Base-by-base conservation (phyloP, 1,139 yeast species). In the Blastobotrys serpentis region DNA sequence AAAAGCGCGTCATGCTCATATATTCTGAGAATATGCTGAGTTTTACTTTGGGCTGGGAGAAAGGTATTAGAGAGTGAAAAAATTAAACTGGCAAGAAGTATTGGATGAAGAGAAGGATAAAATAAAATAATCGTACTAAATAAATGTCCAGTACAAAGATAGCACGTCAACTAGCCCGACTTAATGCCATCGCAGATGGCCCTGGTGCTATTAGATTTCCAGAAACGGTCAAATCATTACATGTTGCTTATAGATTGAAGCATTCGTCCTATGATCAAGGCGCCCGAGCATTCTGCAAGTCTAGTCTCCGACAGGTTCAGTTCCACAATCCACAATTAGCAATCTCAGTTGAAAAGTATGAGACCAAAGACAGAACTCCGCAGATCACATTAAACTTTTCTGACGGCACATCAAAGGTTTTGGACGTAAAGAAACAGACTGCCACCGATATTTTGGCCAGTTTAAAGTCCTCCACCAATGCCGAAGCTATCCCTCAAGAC, bases 281-380 rank as follows among this genome's bases (percentile, higher is more conserved):
- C 10, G 65, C 67, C 10, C 70, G 77, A 48, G 72, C 72, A 55
- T 86, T 89, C 68, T 86, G 95, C 94, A 79, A 78, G 60, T 70
- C 74, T 45, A 77, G 81, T 66, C 72, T 88, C 51, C 95, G 95
- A 17, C 81, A 88, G 11, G 73, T 89, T 52, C 84, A 82, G 63
- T 89, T 86, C 67, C 90, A 87, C 70, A 89, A 89, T 66, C 92
- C 92, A 25, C 71, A 73, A 38, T 63, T 86, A 29, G 76, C 79
- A 30, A 81, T 87, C 51, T 74, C 78, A 23, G 84, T 88, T n/a
- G 17, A 17, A 8, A 46, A 49, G 29, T 34, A 43, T 19, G n/a
- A 33, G 21, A 33, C 37, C 19, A 16, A 25, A 21, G 48, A 38
- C 4, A 4, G 26, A 18, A 14, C 21, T 14, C 38, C 32, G 5